These are phyloP conservation scores for Solanum ossicruentum DNA, from an alignment of 257 asterid genomes.

Conservation along the genomic window DNA sequence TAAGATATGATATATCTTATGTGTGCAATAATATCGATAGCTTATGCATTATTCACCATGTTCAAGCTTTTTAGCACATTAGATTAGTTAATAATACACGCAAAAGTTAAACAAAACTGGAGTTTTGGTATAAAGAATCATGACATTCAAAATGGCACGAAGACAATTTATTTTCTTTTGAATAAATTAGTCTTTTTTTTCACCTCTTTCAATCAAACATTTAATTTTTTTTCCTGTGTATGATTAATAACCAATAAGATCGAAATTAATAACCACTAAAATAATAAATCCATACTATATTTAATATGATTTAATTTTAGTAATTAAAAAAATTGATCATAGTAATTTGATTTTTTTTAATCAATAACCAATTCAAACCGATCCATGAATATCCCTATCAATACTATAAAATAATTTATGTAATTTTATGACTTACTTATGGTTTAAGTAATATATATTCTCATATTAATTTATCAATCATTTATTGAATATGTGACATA, in stretches of 20 bases:
- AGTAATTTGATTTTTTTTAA: too few species aligned
- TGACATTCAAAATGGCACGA: neutral
- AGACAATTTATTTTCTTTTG: neutral
- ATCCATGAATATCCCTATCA: accelerated
- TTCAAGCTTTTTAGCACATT: neutral
- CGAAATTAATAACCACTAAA: too few species aligned
- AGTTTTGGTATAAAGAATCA: too few species aligned
- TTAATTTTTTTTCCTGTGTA: too few species aligned
- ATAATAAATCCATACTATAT: too few species aligned
- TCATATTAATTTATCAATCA: neutral
- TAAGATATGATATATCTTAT: neutral
- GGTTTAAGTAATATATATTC: neutral
- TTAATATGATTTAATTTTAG: neutral
- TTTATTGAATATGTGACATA: neutral
- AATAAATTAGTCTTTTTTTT: too few species aligned
- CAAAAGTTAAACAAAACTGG: neutral
- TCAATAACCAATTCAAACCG: accelerated
- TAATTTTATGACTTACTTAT: neutral
- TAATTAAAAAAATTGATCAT: accelerated
- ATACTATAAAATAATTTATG: too few species aligned
- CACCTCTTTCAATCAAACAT: neutral
- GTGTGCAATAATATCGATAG: too few species aligned
- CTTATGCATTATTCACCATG: neutral
- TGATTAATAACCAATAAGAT: too few species aligned
- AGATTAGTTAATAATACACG: too few species aligned